Evolutionary conservation across 257 asterid genomes (phyloP).

Genomic region (Craterostigma plantagineum): DNA sequence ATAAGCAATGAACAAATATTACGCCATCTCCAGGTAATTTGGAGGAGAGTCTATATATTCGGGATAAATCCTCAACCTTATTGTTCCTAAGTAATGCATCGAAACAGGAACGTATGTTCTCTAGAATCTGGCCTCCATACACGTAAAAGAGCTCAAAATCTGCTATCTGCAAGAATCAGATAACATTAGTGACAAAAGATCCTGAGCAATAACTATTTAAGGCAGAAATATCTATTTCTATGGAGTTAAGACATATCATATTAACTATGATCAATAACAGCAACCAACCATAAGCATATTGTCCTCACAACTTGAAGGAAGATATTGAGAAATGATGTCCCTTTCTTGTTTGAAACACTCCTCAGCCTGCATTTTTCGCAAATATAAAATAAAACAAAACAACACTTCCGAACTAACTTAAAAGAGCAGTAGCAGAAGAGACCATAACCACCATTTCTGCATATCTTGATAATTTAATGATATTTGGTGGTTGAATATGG

Average conservation of each 20-base stretch:
- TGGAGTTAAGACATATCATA: too few species aligned
- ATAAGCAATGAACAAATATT: slow-evolving; percentile 50
- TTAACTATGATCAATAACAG: neutral
- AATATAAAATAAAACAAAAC: too few species aligned
- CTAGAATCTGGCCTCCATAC: slow-evolving; percentile 80
- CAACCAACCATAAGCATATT: slow-evolving; percentile 86
- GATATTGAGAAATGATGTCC: slow-evolving; percentile 87
- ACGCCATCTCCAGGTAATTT: slow-evolving; percentile 53
- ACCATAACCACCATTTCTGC: neutral
- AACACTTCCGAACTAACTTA: neutral
- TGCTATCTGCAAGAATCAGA: slow-evolving; percentile 34
- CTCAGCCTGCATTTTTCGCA: slow-evolving; percentile 21
- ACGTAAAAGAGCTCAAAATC: slow-evolving; percentile 81
- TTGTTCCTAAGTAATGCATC: slow-evolving; percentile 89
- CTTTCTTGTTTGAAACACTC: slow-evolving; percentile 63
- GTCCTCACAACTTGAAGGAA: slow-evolving; percentile 89
- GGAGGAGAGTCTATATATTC: slow-evolving; percentile 94
- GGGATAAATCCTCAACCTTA: slow-evolving; percentile 89
- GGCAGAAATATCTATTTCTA: neutral
- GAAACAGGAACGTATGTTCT: slow-evolving; percentile 96
- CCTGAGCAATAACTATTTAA: neutral
- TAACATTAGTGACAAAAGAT: slow-evolving; percentile 1
- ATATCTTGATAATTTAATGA: too few species aligned
- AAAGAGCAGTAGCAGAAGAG: neutral
- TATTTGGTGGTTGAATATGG: neutral